These are phyloP conservation scores for Ajuga reptans DNA, from an alignment of 305 asterid species.

Conservation along the genomic window DNA sequence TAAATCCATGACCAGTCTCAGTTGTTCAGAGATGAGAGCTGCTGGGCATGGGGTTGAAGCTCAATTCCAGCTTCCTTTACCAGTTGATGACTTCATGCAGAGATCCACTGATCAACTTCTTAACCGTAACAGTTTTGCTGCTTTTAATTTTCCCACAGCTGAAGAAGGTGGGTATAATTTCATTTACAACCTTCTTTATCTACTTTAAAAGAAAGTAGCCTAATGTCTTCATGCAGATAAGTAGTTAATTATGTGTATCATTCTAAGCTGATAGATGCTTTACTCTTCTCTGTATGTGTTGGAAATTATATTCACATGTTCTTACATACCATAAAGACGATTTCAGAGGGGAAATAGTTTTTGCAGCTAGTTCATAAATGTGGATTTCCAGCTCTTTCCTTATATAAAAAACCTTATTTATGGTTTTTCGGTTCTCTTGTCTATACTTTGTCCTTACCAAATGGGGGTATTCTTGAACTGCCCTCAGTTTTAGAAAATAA, in stretches of 20 bases:
- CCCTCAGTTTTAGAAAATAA: not conserved
- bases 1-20: slow-evolving; percentile 76
- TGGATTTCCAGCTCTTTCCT: not conserved
- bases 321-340: slow-evolving; percentile 2
- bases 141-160: slow-evolving; percentile 56
- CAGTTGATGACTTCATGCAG: slow-evolving; percentile 96
- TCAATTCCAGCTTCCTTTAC: slow-evolving; percentile 82
- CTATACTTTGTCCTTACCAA: not conserved
- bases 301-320: not conserved
- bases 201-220: slow-evolving; percentile 3
- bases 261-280: not conserved
- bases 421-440: not conserved
- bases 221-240: not conserved
- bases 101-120: slow-evolving; percentile 83
- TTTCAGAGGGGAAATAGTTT: not conserved
- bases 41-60: slow-evolving; percentile 98
- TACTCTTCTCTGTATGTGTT: slow-evolving; percentile 1
- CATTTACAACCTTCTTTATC: slow-evolving; percentile 15
- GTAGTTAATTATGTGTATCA: not conserved
- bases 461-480: not conserved
- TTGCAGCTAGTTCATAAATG: no score
- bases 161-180: slow-evolving; percentile 61
- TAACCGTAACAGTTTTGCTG: slow-evolving; percentile 48
- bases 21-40: slow-evolving; percentile 90
- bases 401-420: not conserved